Evolutionary conservation across 1,284 basidiomycete genomes (phyloP), one percentile per base, ranked within the genome.

Genomic region (Pascua guehoae): DNA sequence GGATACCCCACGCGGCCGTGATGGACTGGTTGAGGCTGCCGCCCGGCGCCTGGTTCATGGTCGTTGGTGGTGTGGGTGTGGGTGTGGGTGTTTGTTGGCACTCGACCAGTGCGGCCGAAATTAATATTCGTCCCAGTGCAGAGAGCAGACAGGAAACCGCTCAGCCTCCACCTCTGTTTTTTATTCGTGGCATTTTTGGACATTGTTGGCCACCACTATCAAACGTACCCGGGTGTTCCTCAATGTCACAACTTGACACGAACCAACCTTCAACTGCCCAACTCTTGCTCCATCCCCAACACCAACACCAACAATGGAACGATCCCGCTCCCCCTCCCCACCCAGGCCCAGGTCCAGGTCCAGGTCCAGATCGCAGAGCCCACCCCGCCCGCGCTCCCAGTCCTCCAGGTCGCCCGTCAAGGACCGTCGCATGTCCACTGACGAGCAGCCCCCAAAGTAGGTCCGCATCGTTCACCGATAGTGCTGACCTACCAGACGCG

Each of bases 1-100:
- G 58, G 8, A 46, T 64, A 12, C 64, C 59, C 73, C 73, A 74
- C 44, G 65, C 69, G 0, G 73, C 69, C n/a, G 71, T 73, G 42
- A 74, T 68, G n/a, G 67, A 68, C 49, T 65, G 62, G 61, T 74
- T 74, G 53, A 74, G 67, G 53, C 49, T 59, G 24, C 51, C 42
- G 45, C 51, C 54, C 16, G 57, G 24, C 24, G 24, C 24, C 24
- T 32, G 41, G 57, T 43, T 62, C 61, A 62, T 62, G 45, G 41
- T 51, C 24, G 44, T 14, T n/a, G 41, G 37, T 11, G 38, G n/a
- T 17, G 42, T 17, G 38, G 11, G 9, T 41, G 38, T 46, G 37
- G 8, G 38, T 42, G 39, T 42, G 12, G 24, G 24, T 32, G 24
- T 32, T n/a, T n/a, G n/a, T n/a, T n/a, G n/a, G 18, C 18, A 10